Conservation (phyloP, 2,329 filamentous ascomycete genomes). For the Dactylellina sp. region DNA sequence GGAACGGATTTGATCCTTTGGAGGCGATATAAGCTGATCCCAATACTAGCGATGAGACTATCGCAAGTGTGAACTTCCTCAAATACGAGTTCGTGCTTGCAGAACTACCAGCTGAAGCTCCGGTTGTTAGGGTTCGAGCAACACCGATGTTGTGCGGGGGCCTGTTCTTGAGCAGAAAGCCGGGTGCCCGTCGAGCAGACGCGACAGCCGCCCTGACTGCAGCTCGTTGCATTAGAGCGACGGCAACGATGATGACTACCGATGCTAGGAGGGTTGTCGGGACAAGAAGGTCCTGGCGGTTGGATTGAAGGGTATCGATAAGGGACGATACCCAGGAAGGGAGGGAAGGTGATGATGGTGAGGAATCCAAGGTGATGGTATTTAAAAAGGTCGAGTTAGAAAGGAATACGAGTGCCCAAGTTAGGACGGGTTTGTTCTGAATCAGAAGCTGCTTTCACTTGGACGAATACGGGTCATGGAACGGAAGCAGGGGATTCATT, state of each 20-base stretch:
- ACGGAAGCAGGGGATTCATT: slow-evolving; percentile 32
- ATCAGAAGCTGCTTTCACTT: slow-evolving; percentile 11
- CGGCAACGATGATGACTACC: slow-evolving; percentile 40
- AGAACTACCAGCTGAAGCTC: slow-evolving; percentile 9
- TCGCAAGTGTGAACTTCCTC: slow-evolving; percentile 54
- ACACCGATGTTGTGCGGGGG: slow-evolving; percentile 44
- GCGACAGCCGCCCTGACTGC: slow-evolving; percentile 55
- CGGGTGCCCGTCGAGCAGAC: slow-evolving; percentile 46
- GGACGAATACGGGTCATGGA: slow-evolving; percentile 21
- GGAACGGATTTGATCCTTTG: slow-evolving; percentile 43
- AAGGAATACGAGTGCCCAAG: slow-evolving; percentile 3
- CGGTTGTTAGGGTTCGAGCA: slow-evolving; percentile 42
- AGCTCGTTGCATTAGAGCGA: slow-evolving; percentile 57
- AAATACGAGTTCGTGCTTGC: slow-evolving; percentile 35
- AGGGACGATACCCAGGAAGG: slow-evolving; percentile 50
- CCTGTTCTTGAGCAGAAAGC: slow-evolving; percentile 50
- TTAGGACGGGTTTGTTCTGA: background rate
- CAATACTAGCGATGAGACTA: slow-evolving; percentile 54
- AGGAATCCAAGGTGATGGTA: slow-evolving; percentile 55
- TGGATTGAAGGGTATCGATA: slow-evolving; percentile 36
- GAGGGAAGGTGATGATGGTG: slow-evolving; percentile 30
- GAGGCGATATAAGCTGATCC: slow-evolving; percentile 49
- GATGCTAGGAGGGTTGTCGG: slow-evolving; percentile 46
- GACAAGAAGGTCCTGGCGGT: slow-evolving; percentile 24
- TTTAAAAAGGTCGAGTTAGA: slow-evolving; percentile 21